A percentile compares a stretch with the other conserved stretches of the same genome.
Evolutionary conservation across 2,329 filamentous ascomycete species (phyloP).

Genomic region (Eutypa lata): DNA sequence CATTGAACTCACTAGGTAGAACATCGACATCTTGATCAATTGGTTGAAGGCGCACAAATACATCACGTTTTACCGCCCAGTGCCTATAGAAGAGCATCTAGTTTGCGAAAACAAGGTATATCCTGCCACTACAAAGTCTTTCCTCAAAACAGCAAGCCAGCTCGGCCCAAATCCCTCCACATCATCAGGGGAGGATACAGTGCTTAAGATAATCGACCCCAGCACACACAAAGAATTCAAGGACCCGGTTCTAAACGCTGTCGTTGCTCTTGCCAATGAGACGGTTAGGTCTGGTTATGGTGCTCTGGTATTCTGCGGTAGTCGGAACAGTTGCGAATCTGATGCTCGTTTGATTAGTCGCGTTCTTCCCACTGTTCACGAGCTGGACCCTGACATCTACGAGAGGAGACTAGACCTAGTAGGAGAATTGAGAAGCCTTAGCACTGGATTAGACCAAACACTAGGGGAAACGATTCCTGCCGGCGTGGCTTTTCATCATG

Average conservation of each 20-base stretch:
- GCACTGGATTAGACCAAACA: slow-evolving; percentile 62
- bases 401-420: slow-evolving; percentile 63
- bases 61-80: slow-evolving; percentile 67
- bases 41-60: slow-evolving; percentile 73
- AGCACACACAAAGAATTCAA: slow-evolving; percentile 61
- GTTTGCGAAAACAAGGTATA: slow-evolving; percentile 70
- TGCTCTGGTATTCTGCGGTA: slow-evolving; percentile 71
- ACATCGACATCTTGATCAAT: slow-evolving; percentile 63
- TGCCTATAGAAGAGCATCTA: slow-evolving; percentile 73
- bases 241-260: slow-evolving; percentile 65
- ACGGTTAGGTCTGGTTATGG: slow-evolving; percentile 68
- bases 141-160: slow-evolving; percentile 57
- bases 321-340: slow-evolving; percentile 63
- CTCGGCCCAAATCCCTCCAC: slow-evolving; percentile 34
- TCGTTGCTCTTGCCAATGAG: slow-evolving; percentile 66
- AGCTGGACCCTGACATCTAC: slow-evolving; percentile 44
- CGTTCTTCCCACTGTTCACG: slow-evolving; percentile 53
- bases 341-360: slow-evolving; percentile 67
- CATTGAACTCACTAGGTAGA: slow-evolving; percentile 41
- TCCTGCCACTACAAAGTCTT: slow-evolving; percentile 54
- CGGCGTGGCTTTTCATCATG: slow-evolving; percentile 73
- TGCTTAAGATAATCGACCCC: slow-evolving; percentile 46
- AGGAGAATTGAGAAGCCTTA: slow-evolving; percentile 62
- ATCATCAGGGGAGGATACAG: slow-evolving; percentile 33
- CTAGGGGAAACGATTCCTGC: slow-evolving; percentile 61